These are phyloP conservation scores for Plasmodium inui DNA, from an alignment of 169 alveolate species.

Conservation along the genomic window DNA sequence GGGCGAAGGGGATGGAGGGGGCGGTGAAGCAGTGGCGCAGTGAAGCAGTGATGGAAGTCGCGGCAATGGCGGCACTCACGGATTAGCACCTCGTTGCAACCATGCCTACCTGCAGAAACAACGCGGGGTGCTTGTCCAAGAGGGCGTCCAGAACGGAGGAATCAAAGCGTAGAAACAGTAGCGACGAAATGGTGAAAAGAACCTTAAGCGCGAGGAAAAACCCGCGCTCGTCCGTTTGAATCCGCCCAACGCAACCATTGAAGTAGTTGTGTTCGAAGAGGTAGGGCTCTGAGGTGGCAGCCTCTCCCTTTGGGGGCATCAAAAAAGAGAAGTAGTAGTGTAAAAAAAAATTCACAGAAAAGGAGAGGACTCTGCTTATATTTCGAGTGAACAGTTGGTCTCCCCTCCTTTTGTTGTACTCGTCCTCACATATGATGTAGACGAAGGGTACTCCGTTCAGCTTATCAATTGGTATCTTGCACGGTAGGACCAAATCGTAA, in stretches of 20 bases:
- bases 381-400: neutral
- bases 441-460: constrained; percentile 34
- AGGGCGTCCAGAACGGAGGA: neutral
- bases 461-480: constrained; percentile 27
- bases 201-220: constrained; percentile 49
- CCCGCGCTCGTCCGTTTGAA: neutral
- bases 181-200: constrained; percentile 34
- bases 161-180: constrained; percentile 63
- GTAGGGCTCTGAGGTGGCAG: neutral
- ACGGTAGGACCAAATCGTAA: constrained; percentile 16
- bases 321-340: constrained; percentile 29
- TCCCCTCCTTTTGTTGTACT: constrained; percentile 17
- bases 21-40: neutral
- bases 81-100: neutral
- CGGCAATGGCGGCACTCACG: neutral
- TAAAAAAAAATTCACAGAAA: constrained; percentile 27
- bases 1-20: neutral
- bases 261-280: constrained; percentile 35
- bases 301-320: neutral
- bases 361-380: constrained; percentile 24
- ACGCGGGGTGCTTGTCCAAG: constrained; percentile 3
- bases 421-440: constrained; percentile 60
- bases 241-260: constrained; percentile 10
- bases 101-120: constrained; percentile 42
- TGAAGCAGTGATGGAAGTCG: neutral